Conservation (phyloP, 1,284 basidiomycete species). For the Neonothopanus nambi region DNA sequence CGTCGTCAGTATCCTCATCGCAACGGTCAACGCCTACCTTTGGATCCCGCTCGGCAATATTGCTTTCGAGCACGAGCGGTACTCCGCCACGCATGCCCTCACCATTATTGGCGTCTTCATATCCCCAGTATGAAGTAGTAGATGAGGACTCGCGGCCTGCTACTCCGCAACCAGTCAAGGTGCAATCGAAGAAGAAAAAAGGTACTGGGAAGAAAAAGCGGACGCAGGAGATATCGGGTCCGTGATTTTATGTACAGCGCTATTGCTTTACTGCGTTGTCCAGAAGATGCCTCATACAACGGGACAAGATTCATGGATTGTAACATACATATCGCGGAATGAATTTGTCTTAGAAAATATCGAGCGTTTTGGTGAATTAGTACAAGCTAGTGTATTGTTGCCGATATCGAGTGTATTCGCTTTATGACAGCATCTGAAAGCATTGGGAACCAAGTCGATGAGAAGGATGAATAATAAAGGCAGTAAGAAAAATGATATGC, state of each 20-base stretch:
- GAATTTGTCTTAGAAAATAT: background rate
- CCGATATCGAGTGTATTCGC: constrained; percentile 1
- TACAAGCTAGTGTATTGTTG: constrained; percentile 7
- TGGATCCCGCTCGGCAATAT: no score
- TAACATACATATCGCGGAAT: background rate
- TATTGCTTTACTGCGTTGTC: no score
- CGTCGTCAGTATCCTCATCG: constrained; percentile 13
- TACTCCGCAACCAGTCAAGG: constrained; percentile 73
- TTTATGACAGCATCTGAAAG: constrained; percentile 8
- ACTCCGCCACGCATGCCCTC: constrained; percentile 22
- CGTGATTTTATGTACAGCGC: no score
- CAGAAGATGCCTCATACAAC: background rate
- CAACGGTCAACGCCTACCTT: constrained; percentile 26
- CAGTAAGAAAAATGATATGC: background rate
- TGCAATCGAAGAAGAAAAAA: constrained; percentile 74
- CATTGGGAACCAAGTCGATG: background rate
- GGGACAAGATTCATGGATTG: background rate
- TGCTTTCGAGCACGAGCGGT: background rate
- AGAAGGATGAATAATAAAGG: background rate
- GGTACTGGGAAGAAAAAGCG: constrained; percentile 65
- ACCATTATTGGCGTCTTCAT: constrained; percentile 45
- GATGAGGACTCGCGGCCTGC: constrained; percentile 52
- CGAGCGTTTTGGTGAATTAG: background rate
- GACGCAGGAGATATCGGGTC: constrained; percentile 27
- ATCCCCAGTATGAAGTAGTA: constrained; percentile 59